Conservation (phyloP, 148 eudicot species). For the Spergularia bocconei region DNA sequence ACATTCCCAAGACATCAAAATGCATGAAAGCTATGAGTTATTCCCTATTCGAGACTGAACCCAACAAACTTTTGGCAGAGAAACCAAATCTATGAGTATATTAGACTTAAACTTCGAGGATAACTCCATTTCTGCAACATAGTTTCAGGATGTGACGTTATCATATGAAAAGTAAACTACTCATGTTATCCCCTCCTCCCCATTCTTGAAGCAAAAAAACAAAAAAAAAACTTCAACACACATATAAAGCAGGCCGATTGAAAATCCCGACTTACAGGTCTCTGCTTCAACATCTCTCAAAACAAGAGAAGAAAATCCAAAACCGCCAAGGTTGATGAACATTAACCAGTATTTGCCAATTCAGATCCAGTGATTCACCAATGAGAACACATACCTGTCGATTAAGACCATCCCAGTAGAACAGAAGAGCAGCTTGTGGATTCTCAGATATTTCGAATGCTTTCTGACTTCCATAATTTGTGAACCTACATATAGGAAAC, state of each 20-base stretch:
- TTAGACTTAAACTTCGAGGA: no score
- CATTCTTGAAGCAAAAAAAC: background rate
- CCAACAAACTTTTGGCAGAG: slow-evolving; percentile 11
- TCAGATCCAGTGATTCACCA: background rate
- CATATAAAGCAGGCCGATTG: no score
- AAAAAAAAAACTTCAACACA: background rate
- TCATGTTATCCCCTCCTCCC: background rate
- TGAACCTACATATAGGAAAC: slow-evolving; percentile 57
- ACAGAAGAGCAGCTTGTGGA: slow-evolving; percentile 81
- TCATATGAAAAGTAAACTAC: background rate
- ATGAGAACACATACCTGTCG: slow-evolving; percentile 56
- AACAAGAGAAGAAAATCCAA: background rate
- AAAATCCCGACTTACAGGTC: background rate
- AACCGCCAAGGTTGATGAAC: background rate
- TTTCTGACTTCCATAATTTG: slow-evolving; percentile 87
- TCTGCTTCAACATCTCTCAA: background rate
- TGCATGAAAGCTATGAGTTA: background rate
- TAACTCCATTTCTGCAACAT: no score
- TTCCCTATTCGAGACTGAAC: background rate
- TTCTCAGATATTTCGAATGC: slow-evolving; percentile 75
- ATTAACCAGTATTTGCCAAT: background rate
- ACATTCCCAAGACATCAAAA: background rate
- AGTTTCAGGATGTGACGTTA: no score
- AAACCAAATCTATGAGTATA: background rate
- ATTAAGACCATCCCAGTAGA: slow-evolving; percentile 83